A percentile compares a stretch with the other conserved stretches of the same genome.
Evolutionary conservation across 305 asterid species (phyloP).

Genomic region (Rubia tinctorum): DNA sequence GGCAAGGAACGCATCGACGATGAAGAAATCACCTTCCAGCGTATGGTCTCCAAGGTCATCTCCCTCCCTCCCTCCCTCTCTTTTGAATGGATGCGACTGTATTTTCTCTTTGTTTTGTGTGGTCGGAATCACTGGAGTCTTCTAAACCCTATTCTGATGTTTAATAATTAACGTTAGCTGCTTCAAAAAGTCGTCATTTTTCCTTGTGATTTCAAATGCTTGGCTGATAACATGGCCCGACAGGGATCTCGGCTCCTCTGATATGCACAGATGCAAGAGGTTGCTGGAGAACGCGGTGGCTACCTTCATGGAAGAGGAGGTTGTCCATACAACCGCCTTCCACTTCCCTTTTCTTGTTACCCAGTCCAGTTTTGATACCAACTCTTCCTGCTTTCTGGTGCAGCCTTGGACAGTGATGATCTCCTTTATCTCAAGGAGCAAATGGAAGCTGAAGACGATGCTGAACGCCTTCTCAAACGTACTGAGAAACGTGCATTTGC

Average conservation of each 20-base stretch:
- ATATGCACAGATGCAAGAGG: constrained; percentile 92
- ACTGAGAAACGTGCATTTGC: constrained; percentile 98
- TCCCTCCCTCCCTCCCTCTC: background rate
- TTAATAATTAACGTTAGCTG: no score
- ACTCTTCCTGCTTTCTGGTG: constrained; percentile 27
- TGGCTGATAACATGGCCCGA: constrained; percentile 95
- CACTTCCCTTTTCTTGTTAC: constrained; percentile 4
- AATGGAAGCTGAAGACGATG: constrained; percentile 99
- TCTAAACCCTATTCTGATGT: background rate
- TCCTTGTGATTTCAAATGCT: constrained; percentile 16
- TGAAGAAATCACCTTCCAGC: constrained; percentile 89
- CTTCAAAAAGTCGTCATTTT: background rate
- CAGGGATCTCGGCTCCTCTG: constrained; percentile 87
- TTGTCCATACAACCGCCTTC: constrained; percentile 24
- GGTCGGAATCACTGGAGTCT: background rate
- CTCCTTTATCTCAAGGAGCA: constrained; percentile 98
- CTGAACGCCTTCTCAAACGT: constrained; percentile 92
- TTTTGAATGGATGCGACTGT: background rate
- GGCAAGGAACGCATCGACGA: constrained; percentile 87
- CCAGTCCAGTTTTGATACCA: background rate
- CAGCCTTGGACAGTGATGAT: constrained; percentile 99
- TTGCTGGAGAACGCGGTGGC: constrained; percentile 98
- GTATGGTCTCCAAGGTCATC: constrained; percentile 97
- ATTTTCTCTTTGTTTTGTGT: background rate
- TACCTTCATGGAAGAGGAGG: constrained; percentile 99